Percentiles rank a stretch among this genome's conserved stretches.
Evolutionary conservation across 1,284 basidiomycete genomes (phyloP).

Genomic region (Marasmius tenuissimus): DNA sequence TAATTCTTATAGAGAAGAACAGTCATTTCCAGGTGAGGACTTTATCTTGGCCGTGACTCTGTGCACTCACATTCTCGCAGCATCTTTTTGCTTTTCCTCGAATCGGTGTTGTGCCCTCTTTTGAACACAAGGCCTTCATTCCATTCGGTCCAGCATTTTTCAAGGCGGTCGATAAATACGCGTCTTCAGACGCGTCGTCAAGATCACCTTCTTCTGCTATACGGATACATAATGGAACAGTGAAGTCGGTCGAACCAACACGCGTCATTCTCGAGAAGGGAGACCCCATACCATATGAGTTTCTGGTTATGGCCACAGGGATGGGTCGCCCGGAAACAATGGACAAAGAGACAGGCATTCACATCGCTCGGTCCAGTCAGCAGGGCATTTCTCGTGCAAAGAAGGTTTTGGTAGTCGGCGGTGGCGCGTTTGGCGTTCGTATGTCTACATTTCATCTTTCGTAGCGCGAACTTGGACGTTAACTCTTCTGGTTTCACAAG

Average conservation of each 20-base stretch:
- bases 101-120: slow-evolving; percentile 35
- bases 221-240: slow-evolving; percentile 22
- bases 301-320: slow-evolving; percentile 31
- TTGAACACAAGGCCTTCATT: slow-evolving; percentile 45
- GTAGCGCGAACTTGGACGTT: background rate
- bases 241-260: slow-evolving; percentile 20
- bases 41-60: too few species aligned
- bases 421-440: slow-evolving; percentile 22
- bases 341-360: slow-evolving; percentile 5
- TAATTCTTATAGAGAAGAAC: slow-evolving; percentile 42
- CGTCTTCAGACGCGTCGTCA: background rate
- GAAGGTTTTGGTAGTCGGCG: slow-evolving; percentile 18
- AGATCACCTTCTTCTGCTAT: slow-evolving; percentile 20
- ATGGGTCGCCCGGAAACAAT: slow-evolving; percentile 17
- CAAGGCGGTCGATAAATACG: slow-evolving; percentile 1
- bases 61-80: background rate
- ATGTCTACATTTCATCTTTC: slow-evolving; percentile 2
- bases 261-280: slow-evolving; percentile 23
- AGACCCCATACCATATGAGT: slow-evolving; percentile 26
- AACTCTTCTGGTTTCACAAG: slow-evolving; percentile 7
- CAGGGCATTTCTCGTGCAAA: slow-evolving; percentile 13
- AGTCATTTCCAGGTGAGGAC: slow-evolving; percentile 35
- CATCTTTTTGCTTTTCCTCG: slow-evolving; percentile 42
- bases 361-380: slow-evolving; percentile 8
- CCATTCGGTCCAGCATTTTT: slow-evolving; percentile 35